phyloP scores from a whole-genome alignment of 2,329 filamentous ascomycete species.

The Aspergillus pseudotamarii region DNA sequence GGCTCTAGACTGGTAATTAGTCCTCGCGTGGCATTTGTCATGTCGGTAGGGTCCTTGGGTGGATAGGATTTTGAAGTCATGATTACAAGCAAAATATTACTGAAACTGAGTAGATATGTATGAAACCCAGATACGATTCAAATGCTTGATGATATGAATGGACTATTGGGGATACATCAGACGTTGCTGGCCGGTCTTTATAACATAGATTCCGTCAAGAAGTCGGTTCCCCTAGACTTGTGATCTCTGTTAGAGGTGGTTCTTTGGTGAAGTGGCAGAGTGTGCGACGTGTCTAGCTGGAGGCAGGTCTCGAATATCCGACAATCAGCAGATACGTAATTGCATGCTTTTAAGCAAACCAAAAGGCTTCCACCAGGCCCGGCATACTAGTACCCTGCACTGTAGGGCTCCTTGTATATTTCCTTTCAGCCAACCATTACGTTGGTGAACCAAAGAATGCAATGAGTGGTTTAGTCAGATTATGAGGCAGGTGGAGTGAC shows the following conservation, averaged over 20 bases:
- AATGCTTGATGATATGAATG: background rate
- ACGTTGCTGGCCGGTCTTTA: background rate
- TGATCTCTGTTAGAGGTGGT: background rate
- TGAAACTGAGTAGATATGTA: background rate
- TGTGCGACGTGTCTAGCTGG: background rate
- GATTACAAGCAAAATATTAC: background rate
- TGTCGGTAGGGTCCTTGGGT: background rate
- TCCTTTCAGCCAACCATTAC: background rate
- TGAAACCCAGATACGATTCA: background rate
- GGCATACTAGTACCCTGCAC: background rate
- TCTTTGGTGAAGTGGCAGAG: background rate
- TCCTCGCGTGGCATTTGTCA: conserved; percentile 14
- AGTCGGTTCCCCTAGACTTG: background rate
- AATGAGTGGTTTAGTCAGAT: background rate
- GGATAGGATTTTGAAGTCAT: background rate
- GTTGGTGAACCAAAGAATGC: background rate
- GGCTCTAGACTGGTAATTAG: conserved; percentile 21
- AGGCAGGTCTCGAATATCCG: background rate
- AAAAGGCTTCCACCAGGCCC: background rate
- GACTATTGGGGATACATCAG: background rate
- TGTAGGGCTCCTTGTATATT: background rate
- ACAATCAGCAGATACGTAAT: too few species aligned
- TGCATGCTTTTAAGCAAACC: background rate
- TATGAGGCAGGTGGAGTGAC: background rate
- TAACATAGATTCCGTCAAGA: background rate